Evolutionary conservation across 2,329 filamentous ascomycete species (phyloP).

Genomic region (Fusarium euwallaceae): DNA sequence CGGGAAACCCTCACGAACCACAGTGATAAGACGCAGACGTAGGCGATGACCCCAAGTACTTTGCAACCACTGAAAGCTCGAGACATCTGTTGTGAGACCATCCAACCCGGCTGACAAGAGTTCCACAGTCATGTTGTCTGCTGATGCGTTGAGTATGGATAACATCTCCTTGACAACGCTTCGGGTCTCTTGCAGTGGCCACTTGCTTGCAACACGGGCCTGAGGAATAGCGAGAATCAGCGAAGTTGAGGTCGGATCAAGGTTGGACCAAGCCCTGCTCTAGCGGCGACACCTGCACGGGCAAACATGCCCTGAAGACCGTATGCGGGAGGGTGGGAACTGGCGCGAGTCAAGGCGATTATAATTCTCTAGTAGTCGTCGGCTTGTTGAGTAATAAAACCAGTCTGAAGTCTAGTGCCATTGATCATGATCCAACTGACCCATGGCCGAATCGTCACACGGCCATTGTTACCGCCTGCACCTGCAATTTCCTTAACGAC

Average conservation of each 20-base stretch:
- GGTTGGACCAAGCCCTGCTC: not conserved
- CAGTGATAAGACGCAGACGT: not conserved
- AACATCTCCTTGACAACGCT: not conserved
- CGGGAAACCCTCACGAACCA: not conserved
- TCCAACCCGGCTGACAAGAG: not conserved
- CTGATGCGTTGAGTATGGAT: not conserved
- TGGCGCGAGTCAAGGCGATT: not conserved
- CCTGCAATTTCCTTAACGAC: not conserved
- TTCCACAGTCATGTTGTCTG: not conserved
- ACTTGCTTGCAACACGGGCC: not conserved
- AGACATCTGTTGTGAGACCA: not conserved
- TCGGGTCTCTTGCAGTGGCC: not conserved
- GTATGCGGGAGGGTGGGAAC: not conserved
- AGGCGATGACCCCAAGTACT: not conserved
- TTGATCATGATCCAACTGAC: not conserved
- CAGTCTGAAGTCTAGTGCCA: not conserved
- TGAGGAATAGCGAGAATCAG: not conserved
- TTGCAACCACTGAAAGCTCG: not conserved
- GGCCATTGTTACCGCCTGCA: not conserved
- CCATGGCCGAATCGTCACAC: not conserved
- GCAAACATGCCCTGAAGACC: not conserved
- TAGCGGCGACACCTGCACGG: not conserved
- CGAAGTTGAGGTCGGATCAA: not conserved
- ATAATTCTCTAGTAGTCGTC: not conserved
- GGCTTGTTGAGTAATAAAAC: not conserved